Conservation (phyloP, 257 asterid species). For the Avicennia marina region DNA sequence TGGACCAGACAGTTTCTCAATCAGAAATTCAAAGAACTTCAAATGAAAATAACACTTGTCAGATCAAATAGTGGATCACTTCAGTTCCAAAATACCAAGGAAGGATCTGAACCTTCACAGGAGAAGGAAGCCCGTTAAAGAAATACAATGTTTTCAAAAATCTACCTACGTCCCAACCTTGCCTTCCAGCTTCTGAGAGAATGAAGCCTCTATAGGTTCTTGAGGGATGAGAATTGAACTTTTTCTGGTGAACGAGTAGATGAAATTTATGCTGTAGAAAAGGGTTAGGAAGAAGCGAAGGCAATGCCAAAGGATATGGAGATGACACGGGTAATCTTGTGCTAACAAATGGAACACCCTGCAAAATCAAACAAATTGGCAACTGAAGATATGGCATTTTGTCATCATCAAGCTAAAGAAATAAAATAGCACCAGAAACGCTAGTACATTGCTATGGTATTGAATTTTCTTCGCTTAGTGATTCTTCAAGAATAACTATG, state of each 20-base stretch:
- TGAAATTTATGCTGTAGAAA: conserved; percentile 38
- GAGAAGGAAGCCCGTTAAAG: conserved; percentile 96
- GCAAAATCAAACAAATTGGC: conserved; percentile 17
- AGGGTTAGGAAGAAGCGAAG: conserved; percentile 36
- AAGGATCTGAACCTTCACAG: conserved; percentile 61
- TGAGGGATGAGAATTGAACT: conserved; percentile 24
- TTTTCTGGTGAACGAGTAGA: conserved; percentile 25
- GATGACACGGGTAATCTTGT: conserved; percentile 25
- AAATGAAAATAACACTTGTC: conserved; percentile 30
- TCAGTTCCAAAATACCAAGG: neutral
- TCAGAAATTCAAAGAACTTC: conserved; percentile 84
- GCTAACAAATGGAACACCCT: conserved; percentile 45
- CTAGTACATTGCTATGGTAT: neutral
- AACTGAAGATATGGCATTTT: neutral
- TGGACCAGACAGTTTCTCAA: conserved; percentile 83
- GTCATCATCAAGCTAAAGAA: conserved; percentile 5
- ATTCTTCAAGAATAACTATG: too few relatives aligned
- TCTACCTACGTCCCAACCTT: conserved; percentile 94
- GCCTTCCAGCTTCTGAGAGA: conserved; percentile 50
- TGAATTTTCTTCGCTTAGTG: neutral
- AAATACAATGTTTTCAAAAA: conserved; percentile 75
- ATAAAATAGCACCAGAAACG: neutral
- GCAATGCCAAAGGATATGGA: conserved; percentile 21
- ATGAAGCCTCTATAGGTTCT: conserved; percentile 42
- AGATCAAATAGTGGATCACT: conserved; percentile 22